phyloP scores from a whole-genome alignment of 805 yeast genomes.

The Yamadazyma olivae region DNA sequence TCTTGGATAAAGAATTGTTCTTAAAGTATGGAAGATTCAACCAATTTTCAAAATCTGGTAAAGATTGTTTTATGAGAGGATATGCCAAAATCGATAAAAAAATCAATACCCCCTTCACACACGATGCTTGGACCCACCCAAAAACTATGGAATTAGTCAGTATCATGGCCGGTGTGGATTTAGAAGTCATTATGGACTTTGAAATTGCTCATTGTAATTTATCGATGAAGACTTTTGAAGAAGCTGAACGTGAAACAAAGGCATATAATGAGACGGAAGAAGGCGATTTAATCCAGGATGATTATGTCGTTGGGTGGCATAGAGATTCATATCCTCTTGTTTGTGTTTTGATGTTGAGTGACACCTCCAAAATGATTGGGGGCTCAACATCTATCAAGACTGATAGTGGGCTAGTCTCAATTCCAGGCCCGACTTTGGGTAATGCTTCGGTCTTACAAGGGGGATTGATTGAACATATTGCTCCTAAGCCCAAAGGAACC shows the following conservation, averaged over 20 bases:
- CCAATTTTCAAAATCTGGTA: constrained; percentile 44
- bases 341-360: constrained; percentile 61
- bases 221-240: constrained; percentile 38
- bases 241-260: constrained; percentile 26
- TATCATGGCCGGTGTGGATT: constrained; percentile 58
- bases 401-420: constrained; percentile 29
- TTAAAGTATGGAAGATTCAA: constrained; percentile 42
- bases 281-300: constrained; percentile 31
- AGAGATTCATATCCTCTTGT: constrained; percentile 60
- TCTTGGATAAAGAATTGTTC: constrained; percentile 46
- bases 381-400: constrained; percentile 56
- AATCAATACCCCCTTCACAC: constrained; percentile 50
- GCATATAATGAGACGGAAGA: constrained; percentile 7
- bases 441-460: constrained; percentile 40
- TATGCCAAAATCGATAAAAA: too few species aligned
- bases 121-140: constrained; percentile 60
- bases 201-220: constrained; percentile 55
- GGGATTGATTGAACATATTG: constrained; percentile 38
- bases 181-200: constrained; percentile 54
- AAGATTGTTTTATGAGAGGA: constrained; percentile 51
- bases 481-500: constrained; percentile 34
- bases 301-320: constrained; percentile 62
- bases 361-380: constrained; percentile 56
- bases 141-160: constrained; percentile 50
- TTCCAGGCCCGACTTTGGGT: constrained; percentile 32